Evolutionary conservation across 2,329 filamentous ascomycete species (phyloP).

Genomic region (Lithohypha guttulata): DNA sequence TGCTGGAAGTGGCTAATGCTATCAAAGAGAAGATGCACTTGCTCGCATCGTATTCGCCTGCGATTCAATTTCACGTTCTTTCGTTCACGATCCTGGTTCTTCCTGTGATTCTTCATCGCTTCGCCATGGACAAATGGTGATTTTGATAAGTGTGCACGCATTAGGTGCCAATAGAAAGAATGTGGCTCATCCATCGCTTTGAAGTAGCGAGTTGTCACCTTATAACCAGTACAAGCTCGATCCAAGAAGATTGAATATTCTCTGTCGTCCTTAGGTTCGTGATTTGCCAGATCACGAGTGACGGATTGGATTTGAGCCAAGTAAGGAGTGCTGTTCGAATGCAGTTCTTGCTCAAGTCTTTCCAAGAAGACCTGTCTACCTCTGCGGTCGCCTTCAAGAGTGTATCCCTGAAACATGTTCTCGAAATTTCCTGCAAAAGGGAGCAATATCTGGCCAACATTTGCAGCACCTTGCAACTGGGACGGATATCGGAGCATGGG

Average conservation of each 20-base stretch:
- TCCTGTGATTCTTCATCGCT: background rate
- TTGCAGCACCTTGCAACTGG: background rate
- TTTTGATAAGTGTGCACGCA: background rate
- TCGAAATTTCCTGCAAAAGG: background rate
- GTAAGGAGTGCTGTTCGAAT: background rate
- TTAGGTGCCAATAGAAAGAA: background rate
- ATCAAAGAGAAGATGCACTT: background rate
- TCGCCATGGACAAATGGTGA: background rate
- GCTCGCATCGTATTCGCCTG: background rate
- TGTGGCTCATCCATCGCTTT: background rate
- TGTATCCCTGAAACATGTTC: slow-evolving; percentile 1
- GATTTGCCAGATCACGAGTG: background rate
- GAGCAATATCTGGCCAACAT: background rate
- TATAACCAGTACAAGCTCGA: background rate
- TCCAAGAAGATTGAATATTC: background rate
- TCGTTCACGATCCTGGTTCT: background rate
- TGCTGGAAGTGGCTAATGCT: background rate
- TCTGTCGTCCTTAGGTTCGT: background rate
- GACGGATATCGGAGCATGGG: background rate
- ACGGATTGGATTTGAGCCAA: background rate
- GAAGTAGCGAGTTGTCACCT: background rate
- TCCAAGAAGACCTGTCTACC: background rate
- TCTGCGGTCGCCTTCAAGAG: background rate
- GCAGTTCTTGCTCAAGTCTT: background rate
- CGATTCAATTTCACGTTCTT: background rate